Conservation (phyloP, 2,329 filamentous ascomycete species). For the Chrysoporthe cubensis region DNA sequence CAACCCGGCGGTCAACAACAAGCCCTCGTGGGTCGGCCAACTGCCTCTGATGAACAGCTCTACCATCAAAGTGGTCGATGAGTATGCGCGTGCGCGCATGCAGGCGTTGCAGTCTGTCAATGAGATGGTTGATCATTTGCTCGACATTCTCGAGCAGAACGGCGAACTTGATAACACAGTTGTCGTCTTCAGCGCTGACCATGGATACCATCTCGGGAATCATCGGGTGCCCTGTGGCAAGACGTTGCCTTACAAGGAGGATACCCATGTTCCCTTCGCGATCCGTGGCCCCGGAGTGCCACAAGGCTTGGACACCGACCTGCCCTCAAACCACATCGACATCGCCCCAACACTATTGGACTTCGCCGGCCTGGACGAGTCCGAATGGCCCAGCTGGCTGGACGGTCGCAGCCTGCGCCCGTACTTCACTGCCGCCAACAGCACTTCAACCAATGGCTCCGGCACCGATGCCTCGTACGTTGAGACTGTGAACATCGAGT, state of each 20-base stretch:
- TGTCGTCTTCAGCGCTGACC: constrained; percentile 27
- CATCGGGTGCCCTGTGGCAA: constrained; percentile 43
- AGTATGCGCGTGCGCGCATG: constrained; percentile 51
- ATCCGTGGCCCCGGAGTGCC: constrained; percentile 62
- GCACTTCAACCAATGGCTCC: constrained; percentile 44
- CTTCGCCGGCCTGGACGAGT: constrained; percentile 43
- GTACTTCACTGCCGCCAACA: constrained; percentile 60
- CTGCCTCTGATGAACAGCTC: constrained; percentile 26
- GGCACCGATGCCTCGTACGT: constrained; percentile 38
- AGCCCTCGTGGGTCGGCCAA: constrained; percentile 38
- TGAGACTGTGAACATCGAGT: constrained; percentile 64
- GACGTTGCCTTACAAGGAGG: constrained; percentile 60
- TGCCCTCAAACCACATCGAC: constrained; percentile 66
- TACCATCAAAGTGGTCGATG: constrained; percentile 28
- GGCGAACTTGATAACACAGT: constrained; percentile 29
- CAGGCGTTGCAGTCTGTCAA: constrained; percentile 48
- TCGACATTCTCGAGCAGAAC: constrained; percentile 34
- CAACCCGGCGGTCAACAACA: constrained; percentile 56
- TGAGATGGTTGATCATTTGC: constrained; percentile 46
- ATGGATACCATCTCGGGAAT: constrained; percentile 27
- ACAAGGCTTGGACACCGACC: constrained; percentile 43
- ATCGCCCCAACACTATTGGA: constrained; percentile 63
- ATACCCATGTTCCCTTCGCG: constrained; percentile 62
- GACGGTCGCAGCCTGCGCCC: constrained; percentile 39
- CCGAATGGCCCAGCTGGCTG: constrained; percentile 28